Conservation (phyloP, 441 rosid species). For the Gossypium aridum region DNA sequence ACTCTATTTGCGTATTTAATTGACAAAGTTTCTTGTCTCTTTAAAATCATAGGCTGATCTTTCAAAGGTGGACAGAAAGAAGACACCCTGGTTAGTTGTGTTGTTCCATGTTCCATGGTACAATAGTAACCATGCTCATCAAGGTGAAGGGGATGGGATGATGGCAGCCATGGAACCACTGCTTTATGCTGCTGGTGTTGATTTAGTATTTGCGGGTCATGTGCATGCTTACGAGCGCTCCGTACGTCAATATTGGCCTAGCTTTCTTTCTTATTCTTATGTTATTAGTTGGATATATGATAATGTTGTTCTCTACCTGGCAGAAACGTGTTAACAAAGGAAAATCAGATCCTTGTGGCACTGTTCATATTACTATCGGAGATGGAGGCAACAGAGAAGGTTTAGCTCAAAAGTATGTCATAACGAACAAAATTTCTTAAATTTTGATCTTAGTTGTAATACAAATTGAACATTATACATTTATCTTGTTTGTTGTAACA, state of each 20-base stretch:
- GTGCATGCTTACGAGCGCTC: slow-evolving; percentile 97
- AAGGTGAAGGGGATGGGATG: slow-evolving; percentile 74
- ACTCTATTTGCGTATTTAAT: neutral
- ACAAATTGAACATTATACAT: neutral
- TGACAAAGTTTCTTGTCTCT: neutral
- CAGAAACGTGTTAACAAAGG: slow-evolving; percentile 76
- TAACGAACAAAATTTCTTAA: neutral
- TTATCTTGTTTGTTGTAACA: neutral
- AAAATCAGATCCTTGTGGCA: slow-evolving; percentile 68
- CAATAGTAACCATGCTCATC: slow-evolving; percentile 85
- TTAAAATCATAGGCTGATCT: slow-evolving; percentile 60
- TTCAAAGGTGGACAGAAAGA: slow-evolving; percentile 66
- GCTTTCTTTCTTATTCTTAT: slow-evolving; percentile 2
- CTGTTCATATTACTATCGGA: slow-evolving; percentile 84
- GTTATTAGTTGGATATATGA: slow-evolving; percentile 7
- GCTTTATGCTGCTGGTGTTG: slow-evolving; percentile 73
- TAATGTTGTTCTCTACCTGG: slow-evolving; percentile 15
- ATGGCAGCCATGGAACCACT: slow-evolving; percentile 84
- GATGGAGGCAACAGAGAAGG: slow-evolving; percentile 99
- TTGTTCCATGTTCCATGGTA: slow-evolving; percentile 94
- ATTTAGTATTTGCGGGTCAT: slow-evolving; percentile 76
- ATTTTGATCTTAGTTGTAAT: neutral
- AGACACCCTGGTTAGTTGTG: slow-evolving; percentile 85
- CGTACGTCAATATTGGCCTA: slow-evolving; percentile 30
- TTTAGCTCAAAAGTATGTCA: slow-evolving; percentile 64